Evolutionary conservation across 441 rosid species (phyloP).

Genomic region (Arabidopsis lyrata): DNA sequence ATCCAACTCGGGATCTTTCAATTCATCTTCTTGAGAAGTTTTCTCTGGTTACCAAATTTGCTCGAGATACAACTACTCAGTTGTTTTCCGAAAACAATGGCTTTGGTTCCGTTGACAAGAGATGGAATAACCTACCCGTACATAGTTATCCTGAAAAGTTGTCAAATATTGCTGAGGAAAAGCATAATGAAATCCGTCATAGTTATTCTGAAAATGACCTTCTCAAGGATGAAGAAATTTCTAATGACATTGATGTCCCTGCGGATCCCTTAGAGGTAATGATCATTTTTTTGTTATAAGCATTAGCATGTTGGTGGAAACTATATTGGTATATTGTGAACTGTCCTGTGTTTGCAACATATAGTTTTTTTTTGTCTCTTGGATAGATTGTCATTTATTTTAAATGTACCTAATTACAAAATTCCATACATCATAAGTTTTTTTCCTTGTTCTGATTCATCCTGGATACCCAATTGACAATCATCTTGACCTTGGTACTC

Average conservation of each 20-base stretch:
- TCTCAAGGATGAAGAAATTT: conserved; percentile 28
- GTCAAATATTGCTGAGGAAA: conserved; percentile 53
- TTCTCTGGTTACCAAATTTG: conserved; percentile 95
- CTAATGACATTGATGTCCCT: conserved; percentile 50
- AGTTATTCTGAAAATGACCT: conserved; percentile 38
- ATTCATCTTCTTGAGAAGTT: conserved; percentile 93
- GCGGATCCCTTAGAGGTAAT: conserved; percentile 91
- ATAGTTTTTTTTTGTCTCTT: conserved; percentile 15
- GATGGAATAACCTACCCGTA: conserved; percentile 51
- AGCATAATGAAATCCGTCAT: conserved; percentile 48
- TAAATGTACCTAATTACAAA: conserved; percentile 12
- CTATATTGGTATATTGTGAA: not conserved
- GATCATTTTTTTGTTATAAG: not conserved
- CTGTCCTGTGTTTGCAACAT: not conserved
- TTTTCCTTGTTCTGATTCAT: conserved; percentile 20
- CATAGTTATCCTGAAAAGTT: conserved; percentile 53
- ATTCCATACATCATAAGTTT: not conserved
- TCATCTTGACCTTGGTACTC: not conserved
- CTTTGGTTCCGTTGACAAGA: conserved; percentile 67
- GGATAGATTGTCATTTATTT: conserved; percentile 13
- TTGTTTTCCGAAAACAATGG: conserved; percentile 81
- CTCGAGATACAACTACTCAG: conserved; percentile 93
- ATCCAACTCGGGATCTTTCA: conserved; percentile 91
- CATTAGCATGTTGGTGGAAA: conserved; percentile 17
- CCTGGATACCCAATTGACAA: conserved; percentile 3